Base-by-base conservation (phyloP, 148 eudicot species). In the Nepenthes gracilis region DNA sequence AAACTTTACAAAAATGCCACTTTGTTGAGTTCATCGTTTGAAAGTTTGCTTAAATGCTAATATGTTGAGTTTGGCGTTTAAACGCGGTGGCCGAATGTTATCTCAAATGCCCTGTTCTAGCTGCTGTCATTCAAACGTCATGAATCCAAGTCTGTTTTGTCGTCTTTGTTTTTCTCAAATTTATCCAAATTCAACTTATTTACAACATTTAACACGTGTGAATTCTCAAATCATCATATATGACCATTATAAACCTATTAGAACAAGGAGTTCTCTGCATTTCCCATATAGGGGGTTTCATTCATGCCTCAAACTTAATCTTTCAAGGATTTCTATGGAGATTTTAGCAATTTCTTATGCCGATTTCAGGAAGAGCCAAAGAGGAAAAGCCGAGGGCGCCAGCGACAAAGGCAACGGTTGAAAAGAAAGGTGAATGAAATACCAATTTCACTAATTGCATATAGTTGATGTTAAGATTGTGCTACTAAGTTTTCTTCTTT, bases 371-470 rank as follows among this genome's bases (percentile, higher is more conserved):
- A 58, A 4, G 59, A 70, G 12, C 49, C 80, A 2, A 68, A 54
- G 60, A 89, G 79, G 73, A 89, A 75, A 78, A 65, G 75, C 59
- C 72, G 58, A 67, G 90, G 96, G 40, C 78, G 85, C 14, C 86
- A 82, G 70, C 81, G 88, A 59, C 89, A 89, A 65, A 83, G 72
- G 75, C 58, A 76, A 35, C 79, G 90, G 62, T 53, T 64, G 33
- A 84, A 82, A 59, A 67, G 64, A 67, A 81, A 89, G 92, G 92
- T 77, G 75, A 70, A 43, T 45, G 59, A 40, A 34, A 34, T 48
- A 35, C 48, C 53, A 5, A 49, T 10, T 49, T n/a, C 45, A 6
- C 15, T n/a, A 49, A n/a, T n/a, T 49, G 23, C 53, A 10, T 3
- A 49, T 49, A 2, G 6, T 49, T 11, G 10, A 10, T n/a, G 10